Evolutionary conservation across 306 rosid species (phyloP), one percentile per base, ranked within the genome.

Genomic region (Hylodesmum podocarpum): DNA sequence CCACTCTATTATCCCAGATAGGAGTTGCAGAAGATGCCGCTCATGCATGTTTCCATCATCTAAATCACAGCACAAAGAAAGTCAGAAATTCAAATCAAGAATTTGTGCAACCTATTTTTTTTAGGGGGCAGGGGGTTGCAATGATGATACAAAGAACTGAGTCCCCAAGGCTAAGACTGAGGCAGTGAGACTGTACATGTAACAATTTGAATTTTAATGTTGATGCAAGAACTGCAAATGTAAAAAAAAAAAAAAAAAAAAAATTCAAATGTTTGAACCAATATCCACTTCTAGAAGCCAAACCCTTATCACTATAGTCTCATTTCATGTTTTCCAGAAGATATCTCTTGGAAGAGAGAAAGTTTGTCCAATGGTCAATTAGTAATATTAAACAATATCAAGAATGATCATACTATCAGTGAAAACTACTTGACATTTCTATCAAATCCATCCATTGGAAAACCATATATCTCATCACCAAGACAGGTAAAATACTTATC

Each of bases 1-100:
- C 98, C 98, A 94, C 80, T 82, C 92, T 72, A 92, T 81, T 82
- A 94, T 89, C 80, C 92, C 92, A 77, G 92, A 86, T 36, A 94
- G 90, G 65, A 94, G 90, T 73, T 82, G 96, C 72, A 85, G 87
- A 78, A 94, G 87, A 83, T 94, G 97, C 77, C 61, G 87, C 82
- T 90, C 96, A 62, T 86, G 93, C 93, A 89, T 81, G 83, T 92
- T 86, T 59, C 80, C 84, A 79, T 88, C 85, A 84, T 90, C 98
- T 91, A 78, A 77, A 81, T 77, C 86, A 76, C 31, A 8, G 81
- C 62, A 81, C 16, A 51, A 78, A 83, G 39, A 77, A 68, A 61
- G 18, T 76, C 43, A 81, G 61, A 78, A 58, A 62, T 72, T 72
- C 64, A 78, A 61, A 71, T 59, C 24, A 81, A 78, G 66, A 75